These are phyloP conservation scores for Aphanomyces euteiches DNA, from an alignment of 352 stramenopile species.

Conservation along the genomic window DNA sequence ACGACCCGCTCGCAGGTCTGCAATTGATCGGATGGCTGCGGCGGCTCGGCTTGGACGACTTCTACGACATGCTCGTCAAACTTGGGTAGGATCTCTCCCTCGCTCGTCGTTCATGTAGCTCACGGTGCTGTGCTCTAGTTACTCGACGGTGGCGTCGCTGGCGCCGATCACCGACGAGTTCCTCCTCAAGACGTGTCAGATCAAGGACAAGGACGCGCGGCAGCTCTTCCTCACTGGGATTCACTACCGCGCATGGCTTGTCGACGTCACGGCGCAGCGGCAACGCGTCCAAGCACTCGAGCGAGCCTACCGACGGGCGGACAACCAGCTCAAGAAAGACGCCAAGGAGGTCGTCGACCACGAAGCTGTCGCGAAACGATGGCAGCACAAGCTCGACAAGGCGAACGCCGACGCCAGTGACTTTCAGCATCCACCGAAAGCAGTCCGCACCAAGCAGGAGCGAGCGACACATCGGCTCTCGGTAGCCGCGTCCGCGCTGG, in stretches of 20 bases:
- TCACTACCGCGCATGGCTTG: conserved; percentile 18
- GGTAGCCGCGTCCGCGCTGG: conserved; percentile 9
- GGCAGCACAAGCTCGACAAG: conserved; percentile 36
- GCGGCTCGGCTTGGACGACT: conserved; percentile 49
- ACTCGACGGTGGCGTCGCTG: conserved; percentile 1
- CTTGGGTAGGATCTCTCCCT: conserved; percentile 1
- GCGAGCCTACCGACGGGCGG: not conserved
- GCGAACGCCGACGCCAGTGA: conserved; percentile 11
- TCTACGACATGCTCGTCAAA: conserved; percentile 35
- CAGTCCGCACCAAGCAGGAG: not conserved
- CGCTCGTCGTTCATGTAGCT: not conserved
- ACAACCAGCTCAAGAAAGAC: not conserved
- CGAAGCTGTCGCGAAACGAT: conserved; percentile 12
- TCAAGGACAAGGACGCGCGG: conserved; percentile 16
- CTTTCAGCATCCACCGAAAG: conserved; percentile 29
- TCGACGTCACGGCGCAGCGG: not conserved
- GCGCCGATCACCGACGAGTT: not conserved
- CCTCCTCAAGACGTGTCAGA: not conserved
- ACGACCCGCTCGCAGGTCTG: conserved; percentile 57
- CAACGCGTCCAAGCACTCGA: not conserved
- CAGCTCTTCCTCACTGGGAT: conserved; percentile 12
- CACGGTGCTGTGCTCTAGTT: not conserved
- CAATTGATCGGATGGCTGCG: conserved; percentile 49
- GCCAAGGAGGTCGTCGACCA: not conserved
- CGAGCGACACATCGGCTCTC: not conserved